phyloP scores from a whole-genome alignment of 2,329 filamentous ascomycete species.

The Aureobasidium sp. region DNA sequence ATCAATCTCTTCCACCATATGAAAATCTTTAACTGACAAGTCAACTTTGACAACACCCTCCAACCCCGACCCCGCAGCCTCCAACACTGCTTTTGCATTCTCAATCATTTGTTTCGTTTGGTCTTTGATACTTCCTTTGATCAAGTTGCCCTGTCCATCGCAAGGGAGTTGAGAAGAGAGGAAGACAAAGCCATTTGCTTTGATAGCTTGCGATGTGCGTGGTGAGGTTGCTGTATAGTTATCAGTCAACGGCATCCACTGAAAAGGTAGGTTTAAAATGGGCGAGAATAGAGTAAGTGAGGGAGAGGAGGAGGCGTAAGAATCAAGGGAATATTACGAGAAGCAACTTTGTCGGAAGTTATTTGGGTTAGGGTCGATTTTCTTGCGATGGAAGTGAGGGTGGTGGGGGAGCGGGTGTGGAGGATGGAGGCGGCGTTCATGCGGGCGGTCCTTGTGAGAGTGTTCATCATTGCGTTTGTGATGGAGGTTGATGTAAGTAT shows the following conservation, averaged over 20 bases:
- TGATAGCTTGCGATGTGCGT: conserved; percentile 19
- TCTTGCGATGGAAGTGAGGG: neutral
- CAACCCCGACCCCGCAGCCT: neutral
- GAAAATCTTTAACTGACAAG: conserved; percentile 8
- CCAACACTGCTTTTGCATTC: neutral
- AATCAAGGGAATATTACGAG: neutral
- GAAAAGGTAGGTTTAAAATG: too few relatives aligned
- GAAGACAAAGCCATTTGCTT: conserved; percentile 19
- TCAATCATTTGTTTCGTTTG: conserved; percentile 16
- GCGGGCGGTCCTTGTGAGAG: neutral
- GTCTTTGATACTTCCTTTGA: neutral
- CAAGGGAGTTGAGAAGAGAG: conserved; percentile 15
- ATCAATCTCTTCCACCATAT: conserved; percentile 1
- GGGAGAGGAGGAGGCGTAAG: too few relatives aligned
- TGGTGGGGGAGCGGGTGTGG: neutral
- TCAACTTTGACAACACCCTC: conserved; percentile 19
- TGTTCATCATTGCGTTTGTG: neutral
- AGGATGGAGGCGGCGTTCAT: neutral
- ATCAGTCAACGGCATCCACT: too few relatives aligned
- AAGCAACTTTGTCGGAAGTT: neutral
- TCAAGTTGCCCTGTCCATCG: neutral
- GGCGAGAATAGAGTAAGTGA: too few relatives aligned
- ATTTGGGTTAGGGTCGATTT: conserved; percentile 13
- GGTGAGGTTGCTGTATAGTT: too few relatives aligned
- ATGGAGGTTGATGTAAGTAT: too few relatives aligned